phyloP scores from a whole-genome alignment of 78 protist genomes.

The Protostelium mycophagum region DNA sequence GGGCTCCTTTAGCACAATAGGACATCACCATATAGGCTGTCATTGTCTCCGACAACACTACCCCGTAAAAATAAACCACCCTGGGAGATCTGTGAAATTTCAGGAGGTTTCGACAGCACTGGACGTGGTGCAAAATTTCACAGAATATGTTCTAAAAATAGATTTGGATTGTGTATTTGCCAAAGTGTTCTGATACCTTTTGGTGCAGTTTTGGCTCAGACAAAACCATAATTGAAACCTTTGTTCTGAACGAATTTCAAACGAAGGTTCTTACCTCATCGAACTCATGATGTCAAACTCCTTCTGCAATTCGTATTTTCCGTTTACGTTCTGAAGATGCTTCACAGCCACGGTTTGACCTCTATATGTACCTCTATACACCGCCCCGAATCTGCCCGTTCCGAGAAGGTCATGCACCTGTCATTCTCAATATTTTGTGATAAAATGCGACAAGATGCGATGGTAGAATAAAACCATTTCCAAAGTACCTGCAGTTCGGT shows the following conservation, averaged over 20 bases:
- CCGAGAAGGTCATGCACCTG: constrained; percentile 18
- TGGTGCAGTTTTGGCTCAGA: too few species aligned
- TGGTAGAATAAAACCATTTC: too few species aligned
- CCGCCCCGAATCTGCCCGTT: constrained; percentile 52
- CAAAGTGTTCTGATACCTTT: too few species aligned
- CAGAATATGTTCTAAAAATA: too few species aligned
- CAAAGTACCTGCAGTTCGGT: neutral
- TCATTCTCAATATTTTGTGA: too few species aligned
- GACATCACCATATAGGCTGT: constrained; percentile 43
- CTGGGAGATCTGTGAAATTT: constrained; percentile 18
- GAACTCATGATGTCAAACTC: constrained; percentile 65
- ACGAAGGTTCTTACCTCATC: constrained; percentile 5
- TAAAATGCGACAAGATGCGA: too few species aligned
- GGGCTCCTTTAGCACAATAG: constrained; percentile 51
- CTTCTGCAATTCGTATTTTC: constrained; percentile 45
- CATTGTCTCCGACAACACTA: constrained; percentile 48
- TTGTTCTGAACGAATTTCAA: too few species aligned
- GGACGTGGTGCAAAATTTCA: too few species aligned
- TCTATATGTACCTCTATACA: constrained; percentile 54
- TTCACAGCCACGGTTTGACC: constrained; percentile 68
- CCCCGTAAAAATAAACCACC: constrained; percentile 67
- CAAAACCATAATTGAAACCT: too few species aligned
- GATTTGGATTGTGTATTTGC: too few species aligned
- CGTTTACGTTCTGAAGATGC: constrained; percentile 26
- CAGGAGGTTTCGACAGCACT: too few species aligned